These are phyloP conservation scores for Cystobasidiaceae sp. DNA, from an alignment of 1,284 basidiomycete genomes.

Conservation along the genomic window DNA sequence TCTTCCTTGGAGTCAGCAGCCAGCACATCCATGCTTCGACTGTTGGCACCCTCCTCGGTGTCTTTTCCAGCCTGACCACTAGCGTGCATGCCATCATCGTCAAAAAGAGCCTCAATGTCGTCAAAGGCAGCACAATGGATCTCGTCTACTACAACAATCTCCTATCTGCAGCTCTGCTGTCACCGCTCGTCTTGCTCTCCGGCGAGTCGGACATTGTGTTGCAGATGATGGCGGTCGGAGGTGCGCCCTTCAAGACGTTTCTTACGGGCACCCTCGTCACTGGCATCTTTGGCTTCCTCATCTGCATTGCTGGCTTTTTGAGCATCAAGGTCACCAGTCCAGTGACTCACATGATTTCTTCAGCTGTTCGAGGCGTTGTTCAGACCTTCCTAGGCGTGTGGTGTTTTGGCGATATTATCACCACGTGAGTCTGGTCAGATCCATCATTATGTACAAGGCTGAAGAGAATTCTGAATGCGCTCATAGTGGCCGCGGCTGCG, in stretches of 20 bases:
- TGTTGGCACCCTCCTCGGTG: slow-evolving; percentile 66
- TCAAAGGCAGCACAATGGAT: slow-evolving; percentile 68
- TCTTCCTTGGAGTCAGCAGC: slow-evolving; percentile 67
- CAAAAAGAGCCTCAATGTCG: slow-evolving; percentile 67
- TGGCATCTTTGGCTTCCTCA: slow-evolving; percentile 74
- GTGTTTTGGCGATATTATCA: slow-evolving; percentile 69
- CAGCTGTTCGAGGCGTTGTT: slow-evolving; percentile 69
- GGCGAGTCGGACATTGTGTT: slow-evolving; percentile 64
- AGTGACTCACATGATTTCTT: slow-evolving; percentile 82
- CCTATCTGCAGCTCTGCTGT: slow-evolving; percentile 58
- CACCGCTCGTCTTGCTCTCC: slow-evolving; percentile 61
- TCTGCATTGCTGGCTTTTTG: slow-evolving; percentile 79
- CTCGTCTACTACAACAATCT: slow-evolving; percentile 81
- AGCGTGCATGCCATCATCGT: slow-evolving; percentile 63
- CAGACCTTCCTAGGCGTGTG: slow-evolving; percentile 68
- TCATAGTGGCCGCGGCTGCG: slow-evolving; percentile 67
- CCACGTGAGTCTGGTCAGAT: slow-evolving; percentile 55
- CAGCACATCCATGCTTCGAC: slow-evolving; percentile 43
- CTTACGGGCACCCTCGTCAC: slow-evolving; percentile 70
- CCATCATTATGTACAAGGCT: neutral
- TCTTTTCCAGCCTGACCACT: slow-evolving; percentile 63
- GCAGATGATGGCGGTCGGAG: slow-evolving; percentile 55
- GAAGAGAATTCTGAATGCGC: slow-evolving; percentile 6
- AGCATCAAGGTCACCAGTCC: slow-evolving; percentile 88
- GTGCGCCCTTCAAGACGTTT: slow-evolving; percentile 60